phyloP scores from a whole-genome alignment of 2,329 filamentous ascomycete species.

The Fusarium scirpi region DNA sequence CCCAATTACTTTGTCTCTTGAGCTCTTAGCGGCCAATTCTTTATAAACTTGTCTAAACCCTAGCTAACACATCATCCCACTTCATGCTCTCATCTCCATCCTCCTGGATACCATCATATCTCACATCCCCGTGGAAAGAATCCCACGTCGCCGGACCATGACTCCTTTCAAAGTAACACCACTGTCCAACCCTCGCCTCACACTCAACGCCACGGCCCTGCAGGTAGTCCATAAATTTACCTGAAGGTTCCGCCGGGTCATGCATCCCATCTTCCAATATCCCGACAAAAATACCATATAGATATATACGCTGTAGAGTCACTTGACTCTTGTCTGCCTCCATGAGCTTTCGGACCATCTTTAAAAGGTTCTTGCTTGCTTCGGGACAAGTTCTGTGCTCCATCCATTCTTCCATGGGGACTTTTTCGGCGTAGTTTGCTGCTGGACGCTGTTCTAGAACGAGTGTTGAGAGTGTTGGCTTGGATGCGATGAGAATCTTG shows the following conservation, averaged over 20 bases:
- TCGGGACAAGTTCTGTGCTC: accelerated
- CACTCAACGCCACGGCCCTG: not conserved
- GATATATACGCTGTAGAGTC: not conserved
- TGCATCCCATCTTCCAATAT: accelerated
- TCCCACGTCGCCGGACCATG: not conserved
- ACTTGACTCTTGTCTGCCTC: not conserved
- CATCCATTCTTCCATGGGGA: not conserved
- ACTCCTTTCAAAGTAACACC: slow-evolving; percentile 20
- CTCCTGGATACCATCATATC: not conserved
- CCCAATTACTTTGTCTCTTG: no score
- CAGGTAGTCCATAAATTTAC: slow-evolving; percentile 8
- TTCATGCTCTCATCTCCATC: not conserved
- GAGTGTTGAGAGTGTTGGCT: not conserved
- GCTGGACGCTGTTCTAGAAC: slow-evolving; percentile 16
- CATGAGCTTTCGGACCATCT: not conserved
- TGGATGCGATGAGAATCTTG: not conserved
- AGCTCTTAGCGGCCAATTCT: no score
- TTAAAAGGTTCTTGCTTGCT: not conserved
- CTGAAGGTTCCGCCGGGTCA: not conserved
- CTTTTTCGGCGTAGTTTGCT: not conserved
- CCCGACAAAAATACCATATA: slow-evolving; percentile 5
- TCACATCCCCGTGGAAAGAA: accelerated
- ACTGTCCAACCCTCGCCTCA: slow-evolving; percentile 25
- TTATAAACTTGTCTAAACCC: not conserved
- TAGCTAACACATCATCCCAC: not conserved